A percentile compares a stretch with the other conserved stretches of the same genome.
Evolutionary conservation across 352 stramenopile genomes (phyloP).

Genomic region (Pythium sp.): DNA sequence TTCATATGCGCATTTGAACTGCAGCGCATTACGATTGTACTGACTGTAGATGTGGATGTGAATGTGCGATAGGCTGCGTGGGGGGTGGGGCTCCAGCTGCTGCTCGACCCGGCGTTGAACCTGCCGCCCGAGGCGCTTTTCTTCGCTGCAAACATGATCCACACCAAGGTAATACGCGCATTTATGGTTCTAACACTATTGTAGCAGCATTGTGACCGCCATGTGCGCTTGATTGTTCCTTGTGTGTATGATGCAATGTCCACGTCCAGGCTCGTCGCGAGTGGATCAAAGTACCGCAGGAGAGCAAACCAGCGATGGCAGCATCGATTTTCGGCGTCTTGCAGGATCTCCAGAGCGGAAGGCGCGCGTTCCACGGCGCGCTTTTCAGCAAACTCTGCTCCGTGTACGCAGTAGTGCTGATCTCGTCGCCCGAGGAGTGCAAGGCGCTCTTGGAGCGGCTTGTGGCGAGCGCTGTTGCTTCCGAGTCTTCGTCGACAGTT

Average conservation of each 20-base stretch:
- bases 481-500: constrained; percentile 14
- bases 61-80: constrained; percentile 32
- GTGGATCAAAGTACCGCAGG: constrained; percentile 43
- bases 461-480: constrained; percentile 25
- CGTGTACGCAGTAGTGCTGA: constrained; percentile 53
- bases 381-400: constrained; percentile 59
- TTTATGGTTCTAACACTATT: background rate
- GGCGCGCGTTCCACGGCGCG: constrained; percentile 26
- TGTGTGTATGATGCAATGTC: constrained; percentile 1
- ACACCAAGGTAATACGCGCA: constrained; percentile 41
- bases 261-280: constrained; percentile 41
- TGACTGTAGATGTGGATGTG: background rate
- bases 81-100: constrained; percentile 43
- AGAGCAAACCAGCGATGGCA: constrained; percentile 35
- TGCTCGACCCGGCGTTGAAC: constrained; percentile 44
- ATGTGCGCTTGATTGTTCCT: background rate
- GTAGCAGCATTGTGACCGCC: background rate
- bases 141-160: constrained; percentile 75
- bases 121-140: constrained; percentile 58
- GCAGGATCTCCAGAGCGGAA: constrained; percentile 27
- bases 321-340: constrained; percentile 36
- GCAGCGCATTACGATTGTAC: background rate
- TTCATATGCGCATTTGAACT: background rate
- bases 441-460: constrained; percentile 32
- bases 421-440: constrained; percentile 54